Evolutionary conservation across 2,329 filamentous ascomycete genomes (phyloP).

Genomic region (Cercospora sesami): DNA sequence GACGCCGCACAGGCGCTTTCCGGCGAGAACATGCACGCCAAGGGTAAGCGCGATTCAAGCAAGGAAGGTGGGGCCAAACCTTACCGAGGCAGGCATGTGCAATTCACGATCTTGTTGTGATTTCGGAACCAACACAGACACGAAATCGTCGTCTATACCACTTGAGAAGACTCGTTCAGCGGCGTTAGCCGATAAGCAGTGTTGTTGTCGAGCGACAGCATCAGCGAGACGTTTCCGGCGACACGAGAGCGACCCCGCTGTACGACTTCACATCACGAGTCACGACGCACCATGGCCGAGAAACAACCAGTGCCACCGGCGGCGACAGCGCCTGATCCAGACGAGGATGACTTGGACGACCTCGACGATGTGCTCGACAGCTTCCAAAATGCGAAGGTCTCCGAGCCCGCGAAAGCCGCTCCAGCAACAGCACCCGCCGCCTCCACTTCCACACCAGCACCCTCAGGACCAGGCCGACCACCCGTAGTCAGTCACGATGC

Average conservation of each 20-base stretch:
- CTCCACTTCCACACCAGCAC: slow-evolving; percentile 36
- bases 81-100: slow-evolving; percentile 17
- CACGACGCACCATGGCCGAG: slow-evolving; percentile 31
- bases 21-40: not conserved
- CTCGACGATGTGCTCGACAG: slow-evolving; percentile 94
- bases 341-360: slow-evolving; percentile 89
- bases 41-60: slow-evolving; percentile 3
- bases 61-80: slow-evolving; percentile 10
- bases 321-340: slow-evolving; percentile 68
- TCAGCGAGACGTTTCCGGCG: not conserved
- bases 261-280: slow-evolving; percentile 4
- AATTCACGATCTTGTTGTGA: slow-evolving; percentile 7
- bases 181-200: not conserved
- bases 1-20: slow-evolving; percentile 2
- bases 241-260: not conserved
- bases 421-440: slow-evolving; percentile 32
- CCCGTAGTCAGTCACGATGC: slow-evolving; percentile 34
- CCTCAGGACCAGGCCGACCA: slow-evolving; percentile 45
- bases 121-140: not conserved
- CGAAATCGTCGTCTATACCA: not conserved
- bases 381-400: slow-evolving; percentile 66
- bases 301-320: slow-evolving; percentile 29
- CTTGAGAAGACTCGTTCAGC: not conserved
- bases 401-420: slow-evolving; percentile 40
- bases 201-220: not conserved